Base-by-base conservation (phyloP, 345 rosid species). In the Excoecaria cochinchinensis region DNA sequence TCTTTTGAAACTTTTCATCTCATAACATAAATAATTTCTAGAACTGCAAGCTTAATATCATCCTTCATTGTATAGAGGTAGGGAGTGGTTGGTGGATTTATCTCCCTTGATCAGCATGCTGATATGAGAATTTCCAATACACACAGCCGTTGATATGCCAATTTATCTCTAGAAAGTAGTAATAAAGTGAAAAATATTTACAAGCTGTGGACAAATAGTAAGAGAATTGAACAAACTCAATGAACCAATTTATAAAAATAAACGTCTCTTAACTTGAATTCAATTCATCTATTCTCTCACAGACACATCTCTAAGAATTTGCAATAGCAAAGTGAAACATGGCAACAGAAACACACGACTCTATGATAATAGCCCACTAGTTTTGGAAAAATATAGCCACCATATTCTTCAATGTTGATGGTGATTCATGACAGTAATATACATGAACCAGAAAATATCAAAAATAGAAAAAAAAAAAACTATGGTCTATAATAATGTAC, bases 401-500 rank as follows among this genome's bases (percentile, higher is more conserved):
- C 74, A 36, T 59, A 22, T 31, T 31, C 52, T 69, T 62, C 64
- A 53, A 52, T 61, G 58, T 44, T 51, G n/a, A 44, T 47, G 44
- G 70, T 50, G 74, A 73, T 59, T 78, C 69, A 60, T 52, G 66
- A 12, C 82, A 55, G 38, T 56, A 74, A 46, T 69, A 69, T 55
- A 69, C 53, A 70, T 55, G 75, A 74, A 60, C 59, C 73, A 60
- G 64, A 25, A 5, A 60, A 17, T 55, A 40, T 55, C 44, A 25
- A 46, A 69, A 69, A 24, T 51, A 50, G 31, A 22, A 46, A 63
- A 22, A 39, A 46, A 56, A 71, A 71, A 81, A 74, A 64, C 78
- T 82, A 80, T 74, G 69, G 75, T 63, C 77, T 82, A 82, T 72
- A 77, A 46, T 67, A 84, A 85, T 89, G 91, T 89, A 92, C 93